These are phyloP conservation scores for Vachellia collinsii DNA, from an alignment of 306 rosid genomes.

Conservation along the genomic window DNA sequence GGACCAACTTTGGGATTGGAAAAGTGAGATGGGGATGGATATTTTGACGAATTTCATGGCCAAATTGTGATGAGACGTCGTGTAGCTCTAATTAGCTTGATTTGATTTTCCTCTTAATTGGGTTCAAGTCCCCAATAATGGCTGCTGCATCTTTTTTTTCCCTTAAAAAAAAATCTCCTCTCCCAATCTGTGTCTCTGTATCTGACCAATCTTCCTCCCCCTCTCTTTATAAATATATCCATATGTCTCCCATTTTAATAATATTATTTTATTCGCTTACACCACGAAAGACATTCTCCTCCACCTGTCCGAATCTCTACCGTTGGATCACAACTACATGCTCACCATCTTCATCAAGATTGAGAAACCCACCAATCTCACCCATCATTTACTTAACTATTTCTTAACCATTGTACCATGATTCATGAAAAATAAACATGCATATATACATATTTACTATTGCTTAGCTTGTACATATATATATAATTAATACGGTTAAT, in stretches of 20 bases:
- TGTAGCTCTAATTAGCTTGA: not conserved
- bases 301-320: constrained; percentile 47
- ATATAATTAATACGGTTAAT: not conserved
- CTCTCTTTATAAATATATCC: not conserved
- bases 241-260: not conserved
- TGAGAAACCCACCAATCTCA: constrained; percentile 10
- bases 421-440: not conserved
- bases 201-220: constrained; percentile 35
- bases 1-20: constrained; percentile 53
- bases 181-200: constrained; percentile 38
- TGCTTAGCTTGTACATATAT: no score
- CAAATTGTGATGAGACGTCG: constrained; percentile 37
- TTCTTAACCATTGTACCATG: not conserved
- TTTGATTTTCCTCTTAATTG: not conserved
- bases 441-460: not conserved
- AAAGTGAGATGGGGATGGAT: constrained; percentile 32
- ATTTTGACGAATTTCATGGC: constrained; percentile 68
- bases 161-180: not conserved
- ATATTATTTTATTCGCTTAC: not conserved
- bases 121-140: constrained; percentile 82
- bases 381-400: not conserved
- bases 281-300: constrained; percentile 58
- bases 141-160: constrained; percentile 16
- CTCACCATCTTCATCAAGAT: constrained; percentile 40
- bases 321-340: constrained; percentile 43